Base-by-base conservation (phyloP, 2,329 filamentous ascomycete species). In the Zymoseptoria ardabiliae region DNA sequence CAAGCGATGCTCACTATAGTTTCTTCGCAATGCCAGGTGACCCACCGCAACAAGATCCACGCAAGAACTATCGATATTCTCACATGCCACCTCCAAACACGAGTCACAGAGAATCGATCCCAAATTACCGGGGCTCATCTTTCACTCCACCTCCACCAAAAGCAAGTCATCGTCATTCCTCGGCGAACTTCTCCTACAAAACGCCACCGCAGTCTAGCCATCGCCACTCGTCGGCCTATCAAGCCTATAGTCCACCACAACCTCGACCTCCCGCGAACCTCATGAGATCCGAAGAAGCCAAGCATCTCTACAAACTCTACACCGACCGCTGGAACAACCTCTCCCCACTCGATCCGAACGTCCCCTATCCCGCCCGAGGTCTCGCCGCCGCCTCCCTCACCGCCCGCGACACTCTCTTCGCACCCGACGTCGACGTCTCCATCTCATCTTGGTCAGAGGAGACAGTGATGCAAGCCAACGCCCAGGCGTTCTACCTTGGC, bases 391-490 rank as follows among this genome's bases (percentile, higher is more conserved):
- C 58, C 21, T 63, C 64, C 8, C 63, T 72, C 10, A 50, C 50
- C 45, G 62, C 62, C n/a, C 61, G 65, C 19, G 63, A 67, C 35
- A 68, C 65, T 0, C 49, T 72, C 48, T 69, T 63, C 61, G 68
- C 70, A 2, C 68, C 67, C 3, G 54, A 54, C 3, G 60, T 68
- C 53, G 59, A 41, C 50, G 57, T 65, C 3, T 58, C 59, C 35
- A 60, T 64, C 2, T 61, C 64, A 4, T 66, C 67, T 3, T 72
- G 70, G 70, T 71, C 69, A 10, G 61, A 68, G n/a, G 69, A 71
- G 50, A 64, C 64, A 1, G 58, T 71, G 19, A 69, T 71, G 65
- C 66, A 71, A 63, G 69, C 69, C 28, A 72, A 72, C 56, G 66
- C 65, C 8, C 67, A 71, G 57, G 66, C 68, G 6, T 71, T 72